These are phyloP conservation scores for Basidiobolus meristosporus DNA, from an alignment of 371 early-diverging fungal genomes.

Conservation along the genomic window DNA sequence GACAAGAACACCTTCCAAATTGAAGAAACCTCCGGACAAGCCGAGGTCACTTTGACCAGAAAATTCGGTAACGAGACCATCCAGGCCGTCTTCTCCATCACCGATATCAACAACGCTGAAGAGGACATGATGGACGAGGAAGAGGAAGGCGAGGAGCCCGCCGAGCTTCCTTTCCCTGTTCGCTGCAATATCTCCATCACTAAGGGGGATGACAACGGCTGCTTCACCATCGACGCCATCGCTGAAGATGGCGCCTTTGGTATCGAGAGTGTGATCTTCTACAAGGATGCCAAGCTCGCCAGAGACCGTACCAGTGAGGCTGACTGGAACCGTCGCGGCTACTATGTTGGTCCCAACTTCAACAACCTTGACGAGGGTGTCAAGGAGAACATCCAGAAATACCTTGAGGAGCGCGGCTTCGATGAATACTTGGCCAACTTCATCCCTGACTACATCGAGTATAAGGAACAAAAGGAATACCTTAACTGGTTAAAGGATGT, in stretches of 20 bases:
- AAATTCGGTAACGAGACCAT: constrained; percentile 87
- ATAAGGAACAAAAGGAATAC: constrained; percentile 92
- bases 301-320: constrained; percentile 54
- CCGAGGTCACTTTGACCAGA: constrained; percentile 61
- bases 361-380: constrained; percentile 70
- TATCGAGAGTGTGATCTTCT: constrained; percentile 62
- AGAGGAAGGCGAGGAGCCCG: constrained; percentile 11
- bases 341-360: constrained; percentile 84
- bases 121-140: constrained; percentile 22
- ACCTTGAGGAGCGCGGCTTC: constrained; percentile 76
- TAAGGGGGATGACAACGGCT: constrained; percentile 48
- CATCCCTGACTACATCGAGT: constrained; percentile 72
- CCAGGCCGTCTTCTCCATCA: constrained; percentile 65
- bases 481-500: constrained; percentile 65
- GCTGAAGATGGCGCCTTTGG: constrained; percentile 72
- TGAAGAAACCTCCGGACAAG: constrained; percentile 57
- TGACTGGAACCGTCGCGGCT: constrained; percentile 79
- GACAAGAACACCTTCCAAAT: constrained; percentile 62
- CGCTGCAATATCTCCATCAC: constrained; percentile 61
- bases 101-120: constrained; percentile 53
- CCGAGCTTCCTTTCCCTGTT: constrained; percentile 54
- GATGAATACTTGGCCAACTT: constrained; percentile 62
- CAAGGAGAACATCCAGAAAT: constrained; percentile 60
- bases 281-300: constrained; percentile 44
- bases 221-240: constrained; percentile 57